Evolutionary conservation across 2,329 filamentous ascomycete species (phyloP), one percentile per base, ranked within the genome.

Genomic region (Alternaria gaisen): DNA sequence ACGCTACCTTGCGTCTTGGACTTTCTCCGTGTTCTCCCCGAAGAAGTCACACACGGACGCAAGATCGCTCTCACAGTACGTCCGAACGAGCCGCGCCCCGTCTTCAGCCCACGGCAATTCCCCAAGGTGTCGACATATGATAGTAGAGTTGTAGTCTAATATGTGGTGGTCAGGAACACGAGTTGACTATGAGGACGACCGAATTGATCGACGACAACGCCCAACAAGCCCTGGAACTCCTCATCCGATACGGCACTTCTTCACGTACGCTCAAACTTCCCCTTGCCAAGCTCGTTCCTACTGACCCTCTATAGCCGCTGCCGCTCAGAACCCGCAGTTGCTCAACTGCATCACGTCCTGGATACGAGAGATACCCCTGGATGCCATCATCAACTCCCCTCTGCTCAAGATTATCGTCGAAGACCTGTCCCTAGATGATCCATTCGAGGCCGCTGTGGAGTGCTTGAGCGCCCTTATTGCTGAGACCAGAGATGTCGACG

Each of bases 11-110:
- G 91, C 79, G 91, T 98, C 73, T 85, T 99, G 75, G 95, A 99
- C 80, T 99, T 99, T 80, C 86, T 99, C 68, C 93, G 93, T 80
- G 94, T 99, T 73, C 89, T 99, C 68, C 95, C 95, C 58, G 95
- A 99, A 85, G 95, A 99, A 86, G 95, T 99, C 77, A 98, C 92
- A 72, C 94, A 99, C 86, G 95, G 95, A 83, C 93, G 95, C 83
- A 99, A 98, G 85, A 97, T 99, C 86, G 97, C 93, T 86, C 87
- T 99, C 83, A 94, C 93, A 88, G 94, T 97, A 95, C 84, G 93
- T 94, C 87, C 89, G 90, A 84, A 84, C 79, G 79, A 80, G 53
- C 65, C 70, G 72, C 72, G 68, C 69, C 64, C 69, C 68, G 77
- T 70, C 72, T 73, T 71, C 75, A 74, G 75, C 76, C 58, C 52